phyloP scores from a whole-genome alignment of 1,284 basidiomycete species.

The Apiotrichum gamsii region DNA sequence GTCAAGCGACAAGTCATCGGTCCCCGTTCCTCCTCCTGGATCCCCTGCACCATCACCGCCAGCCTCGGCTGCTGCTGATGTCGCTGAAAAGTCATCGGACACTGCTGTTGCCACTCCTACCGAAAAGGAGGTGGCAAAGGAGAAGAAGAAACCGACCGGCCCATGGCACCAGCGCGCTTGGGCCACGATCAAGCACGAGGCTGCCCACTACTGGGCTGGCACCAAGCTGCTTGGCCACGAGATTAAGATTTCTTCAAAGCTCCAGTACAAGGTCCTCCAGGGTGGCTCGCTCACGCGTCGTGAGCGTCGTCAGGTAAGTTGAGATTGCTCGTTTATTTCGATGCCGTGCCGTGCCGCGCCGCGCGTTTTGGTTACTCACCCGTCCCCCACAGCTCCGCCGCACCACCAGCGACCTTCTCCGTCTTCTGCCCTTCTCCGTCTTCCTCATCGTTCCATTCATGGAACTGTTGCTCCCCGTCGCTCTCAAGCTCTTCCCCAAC shows the following conservation, averaged over 20 bases:
- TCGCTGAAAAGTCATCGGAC: constrained; percentile 6
- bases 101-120: constrained; percentile 53
- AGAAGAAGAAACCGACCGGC: constrained; percentile 37
- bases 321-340: neutral
- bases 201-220: constrained; percentile 94
- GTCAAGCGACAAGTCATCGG: neutral
- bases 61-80: constrained; percentile 8
- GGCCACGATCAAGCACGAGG: constrained; percentile 94
- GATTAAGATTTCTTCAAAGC: constrained; percentile 78
- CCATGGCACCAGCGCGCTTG: constrained; percentile 51
- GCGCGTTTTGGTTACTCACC: too few species aligned
- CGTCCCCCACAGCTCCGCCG: constrained; percentile 65
- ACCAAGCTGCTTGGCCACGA: constrained; percentile 91
- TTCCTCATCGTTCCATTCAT: constrained; percentile 97
- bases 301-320: constrained; percentile 79
- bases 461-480: constrained; percentile 94
- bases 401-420: constrained; percentile 85
- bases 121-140: constrained; percentile 57
- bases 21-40: constrained; percentile 29
- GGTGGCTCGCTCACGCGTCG: constrained; percentile 86
- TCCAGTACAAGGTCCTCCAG: constrained; percentile 87
- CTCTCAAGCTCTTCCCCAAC: constrained; percentile 94
- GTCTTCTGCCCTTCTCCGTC: constrained; percentile 89
- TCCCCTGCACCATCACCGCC: constrained; percentile 30
- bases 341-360: too few species aligned